Evolutionary conservation across 768 basidiomycete species (phyloP).

Genomic region (Serendipita sp.): DNA sequence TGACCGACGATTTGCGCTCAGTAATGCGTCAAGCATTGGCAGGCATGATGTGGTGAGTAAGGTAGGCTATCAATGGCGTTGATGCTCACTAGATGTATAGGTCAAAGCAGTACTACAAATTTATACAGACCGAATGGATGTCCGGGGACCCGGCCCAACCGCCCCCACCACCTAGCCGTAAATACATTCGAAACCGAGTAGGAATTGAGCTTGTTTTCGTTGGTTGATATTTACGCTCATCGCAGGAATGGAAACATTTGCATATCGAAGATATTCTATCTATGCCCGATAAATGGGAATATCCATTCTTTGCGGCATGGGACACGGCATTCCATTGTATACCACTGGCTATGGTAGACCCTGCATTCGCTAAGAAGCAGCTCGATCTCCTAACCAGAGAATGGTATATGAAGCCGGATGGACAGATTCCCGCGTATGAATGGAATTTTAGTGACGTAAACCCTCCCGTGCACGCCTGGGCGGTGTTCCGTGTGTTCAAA

Average conservation of each 20-base stretch:
- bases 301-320: conserved; percentile 98
- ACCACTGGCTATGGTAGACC: conserved; percentile 89
- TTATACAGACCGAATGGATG: conserved; percentile 93
- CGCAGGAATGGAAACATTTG: conserved; percentile 87
- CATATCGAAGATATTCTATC: conserved; percentile 91
- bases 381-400: conserved; percentile 89
- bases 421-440: conserved; percentile 96
- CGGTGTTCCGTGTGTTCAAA: conserved; percentile 97
- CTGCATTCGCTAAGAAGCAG: conserved; percentile 93
- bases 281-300: conserved; percentile 99
- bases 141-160: conserved; percentile 93
- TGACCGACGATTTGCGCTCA: conserved; percentile 84
- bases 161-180: conserved; percentile 78
- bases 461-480: conserved; percentile 98
- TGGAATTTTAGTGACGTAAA: conserved; percentile 99
- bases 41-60: conserved; percentile 77
- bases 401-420: conserved; percentile 97
- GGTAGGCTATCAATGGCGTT: not conserved
- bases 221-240: not conserved
- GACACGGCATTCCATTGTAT: conserved; percentile 99
- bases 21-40: conserved; percentile 92
- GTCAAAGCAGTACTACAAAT: conserved; percentile 92
- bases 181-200: conserved; percentile 69
- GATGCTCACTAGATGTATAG: conserved; percentile 11
- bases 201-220: conserved; percentile 14